Base-by-base conservation (phyloP, 371 early-diverging fungal genomes). In the Paraphysoderma sedebokerense region DNA sequence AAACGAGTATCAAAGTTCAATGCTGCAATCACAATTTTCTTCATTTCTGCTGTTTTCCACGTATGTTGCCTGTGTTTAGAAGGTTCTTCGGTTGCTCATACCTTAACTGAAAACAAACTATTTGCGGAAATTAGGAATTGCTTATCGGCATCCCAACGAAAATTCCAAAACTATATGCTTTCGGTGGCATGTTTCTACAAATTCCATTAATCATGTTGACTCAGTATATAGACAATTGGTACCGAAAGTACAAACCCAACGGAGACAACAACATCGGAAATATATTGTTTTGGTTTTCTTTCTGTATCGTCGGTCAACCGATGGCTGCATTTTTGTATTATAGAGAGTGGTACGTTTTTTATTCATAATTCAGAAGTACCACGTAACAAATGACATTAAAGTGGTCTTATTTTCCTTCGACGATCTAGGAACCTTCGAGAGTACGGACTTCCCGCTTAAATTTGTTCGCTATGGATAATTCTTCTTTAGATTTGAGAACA, bases 171-270 rank as follows among this genome's bases (percentile, higher is more conserved):
- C 83, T 82, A 1, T 81, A 76, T 63, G 92, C 92, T 5, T 91
- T 91, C 55, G 67, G 71, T 32, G 91, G 85, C 23, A 90, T 91
- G 88, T 62, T 92, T 52, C 67, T 73, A 39, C 92, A 91, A 60
- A 76, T 91, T 11, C 92, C 92, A 7, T 51, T 91, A 48, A 84
- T 91, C 2, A 37, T 60, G 30, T 54, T 38, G 13, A 48, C 50
- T 57, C 17, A 38, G 19, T 23, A 26, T 6, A 7, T 38, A 6
- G 27, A 40, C 41, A 45, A 19, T 7, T 28, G 27, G 41, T 44
- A 48, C 41, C 38, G 38, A 36, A 46, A 22, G 28, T 8, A 23
- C 22, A 6, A 48, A 6, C 48, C 38, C 13, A 7, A n/a, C 17
- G 24, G 48, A 7, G 22, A 20, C 46, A 29, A 63, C 20, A 81